A percentile compares a stretch with the other conserved stretches of the same genome.
Conservation (phyloP, 495 filamentous ascomycete species). For the Penicillium desertorum region DNA sequence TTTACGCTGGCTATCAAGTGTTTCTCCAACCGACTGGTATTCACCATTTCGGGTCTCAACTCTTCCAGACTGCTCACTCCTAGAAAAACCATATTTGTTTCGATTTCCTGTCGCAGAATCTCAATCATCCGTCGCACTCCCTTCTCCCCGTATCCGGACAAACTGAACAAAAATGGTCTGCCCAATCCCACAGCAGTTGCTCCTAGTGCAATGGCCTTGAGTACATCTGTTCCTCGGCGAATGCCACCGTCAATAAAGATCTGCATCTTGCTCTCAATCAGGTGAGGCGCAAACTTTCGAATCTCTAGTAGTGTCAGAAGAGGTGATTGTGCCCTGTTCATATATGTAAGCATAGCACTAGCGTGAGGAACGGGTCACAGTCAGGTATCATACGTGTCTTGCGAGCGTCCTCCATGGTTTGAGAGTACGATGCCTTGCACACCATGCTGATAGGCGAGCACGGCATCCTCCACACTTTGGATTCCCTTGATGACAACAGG, state of each 20-base stretch:
- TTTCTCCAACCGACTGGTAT: constrained; percentile 38
- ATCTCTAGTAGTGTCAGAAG: constrained; percentile 68
- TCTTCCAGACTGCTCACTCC: constrained; percentile 32
- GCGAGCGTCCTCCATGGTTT: constrained; percentile 51
- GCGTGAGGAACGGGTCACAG: constrained; percentile 20
- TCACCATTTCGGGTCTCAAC: constrained; percentile 36
- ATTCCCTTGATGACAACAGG: constrained; percentile 89
- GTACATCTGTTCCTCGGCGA: constrained; percentile 78
- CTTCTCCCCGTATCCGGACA: constrained; percentile 56
- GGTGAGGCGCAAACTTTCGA: constrained; percentile 60
- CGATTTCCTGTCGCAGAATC: constrained; percentile 41
- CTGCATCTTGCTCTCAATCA: constrained; percentile 64
- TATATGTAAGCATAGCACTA: constrained; percentile 42
- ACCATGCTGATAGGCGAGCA: constrained; percentile 65
- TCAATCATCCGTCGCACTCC: constrained; percentile 35
- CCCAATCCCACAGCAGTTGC: constrained; percentile 85
- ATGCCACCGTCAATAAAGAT: constrained; percentile 84
- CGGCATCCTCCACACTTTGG: constrained; percentile 85
- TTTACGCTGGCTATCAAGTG: constrained; percentile 38
- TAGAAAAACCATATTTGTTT: constrained; percentile 41
- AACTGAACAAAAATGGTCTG: constrained; percentile 79
- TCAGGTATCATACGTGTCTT: constrained; percentile 41
- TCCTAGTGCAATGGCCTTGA: constrained; percentile 84
- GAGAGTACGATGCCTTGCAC: constrained; percentile 76
- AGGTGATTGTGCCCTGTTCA: constrained; percentile 68